Evolutionary conservation across 306 rosid genomes (phyloP), one percentile per base, ranked within the genome.

Genomic region (Castanopsis chinensis): DNA sequence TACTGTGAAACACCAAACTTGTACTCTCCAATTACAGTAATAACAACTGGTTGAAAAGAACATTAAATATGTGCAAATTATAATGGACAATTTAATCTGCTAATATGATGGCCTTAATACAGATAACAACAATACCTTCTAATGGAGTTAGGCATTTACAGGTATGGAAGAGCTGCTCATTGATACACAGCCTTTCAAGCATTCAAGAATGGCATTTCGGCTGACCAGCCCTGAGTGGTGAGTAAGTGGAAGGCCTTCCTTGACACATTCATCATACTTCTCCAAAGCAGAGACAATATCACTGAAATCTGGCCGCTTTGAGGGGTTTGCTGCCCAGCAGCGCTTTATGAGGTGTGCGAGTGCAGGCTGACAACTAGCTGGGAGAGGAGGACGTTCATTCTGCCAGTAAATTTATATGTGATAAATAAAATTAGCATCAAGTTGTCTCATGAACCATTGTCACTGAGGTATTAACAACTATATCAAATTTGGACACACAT

Each of bases 341-440:
- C 96, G 88, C 89, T 93, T 93, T 55, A 95, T 92, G 20, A 95
- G 96, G 86, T 93, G 99, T 0, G 96, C 99, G 4, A 92, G 82
- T 28, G 95, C 97, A 0, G 97, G 95, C 72, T 91, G 99, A 80
- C 99, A 94, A 82, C 97, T 94, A 2, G 97, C 97, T 28, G 99
- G 99, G 63, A 94, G 49, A 12, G 99, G 99, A 72, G 99, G 99
- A 71, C 99, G 83, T 76, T 94, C 99, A n/a, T 94, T 94, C 99
- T 94, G 92, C 90, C 51, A 68, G 35, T 4, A 18, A 15, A 68
- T 33, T 19, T 10, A 68, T 4, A 68, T 3, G 4, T 35, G 10
- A 35, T 18, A 35, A 4, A 35, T 13, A 33, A 68, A 18, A 8
- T 68, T 33, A 68, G 72, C 72, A 68, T 4, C 51, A 19, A 19